Conservation (phyloP, 1,139 yeast species). For the Meyerozyma athensensis region DNA sequence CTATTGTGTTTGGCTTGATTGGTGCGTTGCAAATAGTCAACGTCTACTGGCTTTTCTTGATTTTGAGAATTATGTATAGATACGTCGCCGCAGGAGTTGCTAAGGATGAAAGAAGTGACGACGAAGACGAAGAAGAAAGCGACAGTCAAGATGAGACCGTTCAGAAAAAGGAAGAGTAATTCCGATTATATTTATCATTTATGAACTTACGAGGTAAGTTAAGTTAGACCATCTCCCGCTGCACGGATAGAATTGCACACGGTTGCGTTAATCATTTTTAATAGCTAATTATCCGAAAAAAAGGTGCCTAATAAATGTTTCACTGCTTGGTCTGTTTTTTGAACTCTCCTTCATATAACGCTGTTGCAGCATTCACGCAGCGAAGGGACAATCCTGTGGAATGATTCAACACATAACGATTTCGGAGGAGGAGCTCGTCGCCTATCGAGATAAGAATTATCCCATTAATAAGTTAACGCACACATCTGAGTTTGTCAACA, state of each 20-base stretch:
- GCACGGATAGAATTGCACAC: too few relatives aligned
- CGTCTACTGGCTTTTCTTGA: conserved; percentile 79
- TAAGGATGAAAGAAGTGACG: conserved; percentile 88
- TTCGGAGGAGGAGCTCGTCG: neutral
- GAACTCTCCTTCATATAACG: too few relatives aligned
- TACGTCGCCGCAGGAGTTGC: conserved; percentile 52
- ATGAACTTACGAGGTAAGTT: too few relatives aligned
- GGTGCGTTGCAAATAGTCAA: conserved; percentile 82
- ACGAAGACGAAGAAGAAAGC: conserved; percentile 57
- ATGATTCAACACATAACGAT: neutral
- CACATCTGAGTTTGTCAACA: too few relatives aligned
- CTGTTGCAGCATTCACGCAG: too few relatives aligned
- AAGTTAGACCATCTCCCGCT: too few relatives aligned
- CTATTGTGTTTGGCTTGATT: conserved; percentile 75
- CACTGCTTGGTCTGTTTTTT: too few relatives aligned
- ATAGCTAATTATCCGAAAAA: too few relatives aligned
- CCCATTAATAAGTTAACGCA: neutral
- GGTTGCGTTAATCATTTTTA: too few relatives aligned
- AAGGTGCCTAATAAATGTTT: too few relatives aligned
- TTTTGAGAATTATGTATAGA: conserved; percentile 72
- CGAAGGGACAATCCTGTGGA: too few relatives aligned
- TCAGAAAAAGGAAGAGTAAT: conserved; percentile 19
- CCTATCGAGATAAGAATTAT: neutral
- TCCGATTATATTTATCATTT: too few relatives aligned
- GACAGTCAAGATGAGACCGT: conserved; percentile 18